Percentiles rank a stretch among this genome's conserved stretches.
Evolutionary conservation across 2,329 filamentous ascomycete species (phyloP).

Genomic region (Clarireedia homoeocarpa): DNA sequence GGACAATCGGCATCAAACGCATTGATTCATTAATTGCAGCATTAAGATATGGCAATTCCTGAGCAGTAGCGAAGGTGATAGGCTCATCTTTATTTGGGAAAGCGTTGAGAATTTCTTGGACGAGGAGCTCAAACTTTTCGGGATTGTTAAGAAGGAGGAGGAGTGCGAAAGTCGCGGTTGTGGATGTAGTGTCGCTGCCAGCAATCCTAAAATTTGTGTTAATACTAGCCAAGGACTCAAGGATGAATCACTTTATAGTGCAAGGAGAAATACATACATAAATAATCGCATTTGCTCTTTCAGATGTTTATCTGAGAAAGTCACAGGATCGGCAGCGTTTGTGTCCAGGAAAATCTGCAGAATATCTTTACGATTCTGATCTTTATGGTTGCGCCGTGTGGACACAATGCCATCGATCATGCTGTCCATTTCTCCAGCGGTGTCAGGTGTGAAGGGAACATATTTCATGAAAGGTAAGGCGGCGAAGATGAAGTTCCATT

Average conservation of each 20-base stretch:
- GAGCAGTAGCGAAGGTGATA: conserved; percentile 15
- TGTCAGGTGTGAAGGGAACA: conserved; percentile 11
- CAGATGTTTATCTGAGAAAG: conserved; percentile 14
- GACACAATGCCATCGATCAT: conserved; percentile 13
- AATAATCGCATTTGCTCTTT: conserved; percentile 18
- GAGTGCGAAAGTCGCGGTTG: neutral
- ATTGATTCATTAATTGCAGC: conserved; percentile 18
- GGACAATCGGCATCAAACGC: conserved; percentile 15
- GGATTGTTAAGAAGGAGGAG: conserved; percentile 4
- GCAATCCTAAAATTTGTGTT: neutral
- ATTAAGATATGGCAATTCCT: conserved; percentile 18
- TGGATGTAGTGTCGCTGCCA: neutral
- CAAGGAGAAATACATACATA: neutral
- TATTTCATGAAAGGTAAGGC: conserved; percentile 7
- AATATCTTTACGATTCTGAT: conserved; percentile 11
- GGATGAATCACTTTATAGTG: neutral
- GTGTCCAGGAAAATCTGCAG: conserved; percentile 17
- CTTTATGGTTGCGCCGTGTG: conserved; percentile 9
- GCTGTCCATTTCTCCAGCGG: conserved; percentile 1
- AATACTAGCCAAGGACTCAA: neutral
- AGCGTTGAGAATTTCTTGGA: conserved; percentile 29
- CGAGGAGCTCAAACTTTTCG: neutral
- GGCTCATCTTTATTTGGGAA: conserved; percentile 11
- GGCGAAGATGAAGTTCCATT: conserved; percentile 4
- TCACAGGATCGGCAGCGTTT: conserved; percentile 11